phyloP scores from a whole-genome alignment of 2,329 filamentous ascomycete genomes.

The Colletotrichum sidae region DNA sequence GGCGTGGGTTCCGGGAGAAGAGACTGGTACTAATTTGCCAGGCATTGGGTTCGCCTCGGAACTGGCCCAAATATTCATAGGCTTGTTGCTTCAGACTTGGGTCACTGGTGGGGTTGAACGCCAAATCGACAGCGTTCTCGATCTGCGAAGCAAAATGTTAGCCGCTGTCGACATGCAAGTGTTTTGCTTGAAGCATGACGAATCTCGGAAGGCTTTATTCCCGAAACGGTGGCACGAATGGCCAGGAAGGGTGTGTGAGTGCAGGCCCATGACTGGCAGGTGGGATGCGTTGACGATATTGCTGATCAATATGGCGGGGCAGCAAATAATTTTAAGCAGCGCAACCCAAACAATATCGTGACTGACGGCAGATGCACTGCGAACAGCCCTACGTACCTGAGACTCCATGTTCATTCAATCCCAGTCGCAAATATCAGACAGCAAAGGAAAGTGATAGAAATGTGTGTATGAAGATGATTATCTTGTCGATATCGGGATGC shows the following conservation, averaged over 20 bases:
- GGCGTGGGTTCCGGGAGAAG: constrained; percentile 81
- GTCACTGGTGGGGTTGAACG: constrained; percentile 84
- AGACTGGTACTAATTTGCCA: constrained; percentile 92
- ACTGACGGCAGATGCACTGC: constrained; percentile 36
- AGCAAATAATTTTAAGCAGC: constrained; percentile 29
- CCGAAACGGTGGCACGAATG: not conserved
- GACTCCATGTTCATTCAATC: constrained; percentile 56
- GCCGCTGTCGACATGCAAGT: not conserved
- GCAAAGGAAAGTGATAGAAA: constrained; percentile 3
- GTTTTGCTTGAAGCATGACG: not conserved
- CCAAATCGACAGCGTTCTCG: constrained; percentile 95
- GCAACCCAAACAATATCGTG: not conserved
- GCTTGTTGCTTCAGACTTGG: constrained; percentile 83
- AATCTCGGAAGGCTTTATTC: too few species aligned
- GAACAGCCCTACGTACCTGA: constrained; percentile 52
- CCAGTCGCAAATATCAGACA: constrained; percentile 5
- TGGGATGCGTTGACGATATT: constrained; percentile 39
- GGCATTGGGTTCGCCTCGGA: constrained; percentile 84
- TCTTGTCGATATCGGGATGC: constrained; percentile 44
- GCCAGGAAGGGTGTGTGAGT: not conserved
- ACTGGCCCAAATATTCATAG: constrained; percentile 81
- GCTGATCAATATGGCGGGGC: constrained; percentile 44
- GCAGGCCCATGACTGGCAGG: constrained; percentile 17
- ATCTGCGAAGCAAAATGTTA: constrained; percentile 66
- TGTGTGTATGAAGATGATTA: constrained; percentile 12